A percentile compares a stretch with the other conserved stretches of the same genome.
phyloP scores from a whole-genome alignment of 179 eudicot genomes.

The Silene noctiflora region DNA sequence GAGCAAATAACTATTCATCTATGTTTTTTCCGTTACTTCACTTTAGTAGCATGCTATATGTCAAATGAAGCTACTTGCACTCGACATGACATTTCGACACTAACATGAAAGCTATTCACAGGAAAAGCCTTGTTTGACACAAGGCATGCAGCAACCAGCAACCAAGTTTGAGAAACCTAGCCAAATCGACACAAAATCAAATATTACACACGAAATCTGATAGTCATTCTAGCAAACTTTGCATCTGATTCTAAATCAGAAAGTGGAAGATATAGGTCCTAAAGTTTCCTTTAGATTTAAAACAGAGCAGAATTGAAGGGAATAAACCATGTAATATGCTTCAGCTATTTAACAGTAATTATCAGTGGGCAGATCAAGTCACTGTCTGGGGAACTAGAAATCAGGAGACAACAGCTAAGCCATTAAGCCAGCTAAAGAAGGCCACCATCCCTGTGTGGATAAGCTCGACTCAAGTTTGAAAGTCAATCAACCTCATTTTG shows the following conservation, averaged over 20 bases:
- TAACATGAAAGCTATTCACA: not conserved
- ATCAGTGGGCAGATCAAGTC: not conserved
- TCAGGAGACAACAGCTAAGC: not conserved
- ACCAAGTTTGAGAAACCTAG: not conserved
- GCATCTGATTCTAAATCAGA: slow-evolving; percentile 7
- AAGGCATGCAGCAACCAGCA: not conserved
- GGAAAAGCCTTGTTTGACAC: not conserved
- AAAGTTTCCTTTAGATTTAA: not conserved
- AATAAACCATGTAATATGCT: slow-evolving; percentile 5
- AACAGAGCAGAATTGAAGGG: not conserved
- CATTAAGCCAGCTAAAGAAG: too few relatives aligned
- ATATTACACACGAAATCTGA: not conserved
- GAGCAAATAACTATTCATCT: not conserved
- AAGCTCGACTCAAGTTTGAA: too few relatives aligned
- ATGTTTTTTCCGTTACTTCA: not conserved
- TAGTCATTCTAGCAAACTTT: not conserved
- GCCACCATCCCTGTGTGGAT: too few relatives aligned
- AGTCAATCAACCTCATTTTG: not conserved
- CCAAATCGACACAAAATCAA: not conserved
- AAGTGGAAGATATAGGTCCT: not conserved
- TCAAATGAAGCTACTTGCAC: not conserved
- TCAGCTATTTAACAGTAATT: not conserved
- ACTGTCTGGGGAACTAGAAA: not conserved
- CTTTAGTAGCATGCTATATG: too few relatives aligned
- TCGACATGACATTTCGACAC: not conserved